A percentile compares a stretch with the other conserved stretches of the same genome.
phyloP scores from a whole-genome alignment of 768 basidiomycete species.

The Podaxis rugospora region DNA sequence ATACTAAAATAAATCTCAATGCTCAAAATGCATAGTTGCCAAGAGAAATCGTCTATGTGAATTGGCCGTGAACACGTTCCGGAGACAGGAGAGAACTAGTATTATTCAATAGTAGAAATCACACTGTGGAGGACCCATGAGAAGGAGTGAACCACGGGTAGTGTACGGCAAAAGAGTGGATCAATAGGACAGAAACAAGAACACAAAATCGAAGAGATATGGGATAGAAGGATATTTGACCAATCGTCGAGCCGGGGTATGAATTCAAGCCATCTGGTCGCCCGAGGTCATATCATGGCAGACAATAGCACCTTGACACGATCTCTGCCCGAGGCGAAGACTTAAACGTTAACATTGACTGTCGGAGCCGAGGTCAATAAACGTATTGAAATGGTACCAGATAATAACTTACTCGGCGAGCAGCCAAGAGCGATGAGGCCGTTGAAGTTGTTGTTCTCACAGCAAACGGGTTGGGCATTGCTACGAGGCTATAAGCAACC shows the following conservation, averaged over 20 bases:
- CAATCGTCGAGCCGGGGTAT: neutral
- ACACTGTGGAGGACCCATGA: conserved; percentile 11
- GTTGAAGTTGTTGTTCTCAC: conserved; percentile 37
- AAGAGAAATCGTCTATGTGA: neutral
- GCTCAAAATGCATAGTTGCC: too few relatives aligned
- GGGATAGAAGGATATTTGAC: neutral
- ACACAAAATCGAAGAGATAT: neutral
- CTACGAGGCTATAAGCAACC: conserved; percentile 17
- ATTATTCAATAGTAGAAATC: conserved; percentile 11
- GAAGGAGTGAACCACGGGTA: conserved; percentile 19
- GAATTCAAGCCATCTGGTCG: neutral
- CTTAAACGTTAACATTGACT: conserved; percentile 22
- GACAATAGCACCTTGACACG: neutral
- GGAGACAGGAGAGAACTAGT: neutral
- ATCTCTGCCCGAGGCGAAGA: neutral
- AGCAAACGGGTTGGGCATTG: conserved; percentile 40
- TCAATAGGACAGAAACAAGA: neutral
- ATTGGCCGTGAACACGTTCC: neutral
- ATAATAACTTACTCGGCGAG: conserved; percentile 31
- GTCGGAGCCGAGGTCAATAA: neutral
- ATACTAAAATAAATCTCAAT: neutral
- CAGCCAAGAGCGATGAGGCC: conserved; percentile 42
- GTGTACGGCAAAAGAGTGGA: neutral
- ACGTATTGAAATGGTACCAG: neutral
- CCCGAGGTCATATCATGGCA: neutral